Base-by-base conservation (phyloP, 2,329 filamentous ascomycete species). In the Phialocephala sp. region DNA sequence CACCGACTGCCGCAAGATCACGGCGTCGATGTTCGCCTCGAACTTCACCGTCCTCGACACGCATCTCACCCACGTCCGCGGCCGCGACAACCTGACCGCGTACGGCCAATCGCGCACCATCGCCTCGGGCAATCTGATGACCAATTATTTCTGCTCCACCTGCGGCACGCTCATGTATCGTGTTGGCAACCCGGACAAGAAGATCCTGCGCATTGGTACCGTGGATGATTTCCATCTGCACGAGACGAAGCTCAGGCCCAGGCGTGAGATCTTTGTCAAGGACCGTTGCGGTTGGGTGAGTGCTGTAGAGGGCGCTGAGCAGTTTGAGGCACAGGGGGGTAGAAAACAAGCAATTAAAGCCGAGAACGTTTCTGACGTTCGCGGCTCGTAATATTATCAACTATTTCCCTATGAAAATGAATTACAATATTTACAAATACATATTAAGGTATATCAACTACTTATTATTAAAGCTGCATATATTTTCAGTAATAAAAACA, bases 161-260 rank as follows among this genome's bases (percentile, higher is more conserved):
- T 90, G 88, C 71, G 87, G 88, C 0, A 83, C 83, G 0, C 79
- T 89, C 4, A 84, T 90, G 85, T 89, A 88, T 69, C 81, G 87
- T 0, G 74, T 80, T 4, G 71, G 76, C 0, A 77, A 72, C 0
- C 83, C 85, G 0, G 83, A 79, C 0, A 64, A 66, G 52, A 83
- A 75, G 43, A 82, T 89, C 56, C 60, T 85, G 65, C 77, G 87
- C 0, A 81, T 87, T 59, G 88, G 88, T 0, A 88, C 85, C 0
- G 82, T 90, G 1, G 87, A 90, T 73, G 87, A 90, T 76, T 87
- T 87, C 60, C 75, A 72, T 59, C 71, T 90, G 59, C 80, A 83
- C 39, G 85, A 89, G 77, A 85, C 82, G 0, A 84, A 81, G 71
- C 74, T 90, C 68, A 84, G 77, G 72, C 87, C 87, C 0, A 74